phyloP scores from a whole-genome alignment of 108 stramenopile genomes.

The Skeletonema menzelii region DNA sequence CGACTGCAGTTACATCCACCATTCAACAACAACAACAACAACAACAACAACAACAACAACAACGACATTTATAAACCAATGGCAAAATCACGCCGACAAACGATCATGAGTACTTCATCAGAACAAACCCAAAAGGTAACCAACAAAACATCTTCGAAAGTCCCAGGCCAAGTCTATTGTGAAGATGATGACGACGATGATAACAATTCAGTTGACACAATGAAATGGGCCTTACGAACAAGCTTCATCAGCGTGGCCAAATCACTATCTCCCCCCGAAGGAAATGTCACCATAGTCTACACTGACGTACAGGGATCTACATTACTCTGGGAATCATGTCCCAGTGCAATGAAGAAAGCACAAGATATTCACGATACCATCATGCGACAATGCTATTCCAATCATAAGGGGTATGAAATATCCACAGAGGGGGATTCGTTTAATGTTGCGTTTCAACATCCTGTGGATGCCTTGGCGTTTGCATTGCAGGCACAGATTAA shows the following conservation, averaged over 20 bases:
- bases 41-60: no score
- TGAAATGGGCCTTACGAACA: background rate
- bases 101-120: background rate
- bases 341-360: slow-evolving; percentile 23
- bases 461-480: slow-evolving; percentile 43
- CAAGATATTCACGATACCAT: slow-evolving; percentile 26
- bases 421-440: slow-evolving; percentile 39
- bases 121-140: background rate
- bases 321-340: slow-evolving; percentile 24
- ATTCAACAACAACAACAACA: no score
- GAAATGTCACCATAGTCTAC: slow-evolving; percentile 24
- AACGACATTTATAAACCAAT: background rate
- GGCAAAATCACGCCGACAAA: background rate
- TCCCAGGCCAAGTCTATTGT: no score
- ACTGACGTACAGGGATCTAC: slow-evolving; percentile 27
- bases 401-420: slow-evolving; percentile 43
- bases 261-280: background rate
- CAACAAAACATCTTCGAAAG: background rate
- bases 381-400: slow-evolving; percentile 14
- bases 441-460: slow-evolving; percentile 37
- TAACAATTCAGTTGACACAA: background rate
- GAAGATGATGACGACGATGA: background rate
- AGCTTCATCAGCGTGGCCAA: background rate
- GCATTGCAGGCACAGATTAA: slow-evolving; percentile 30
- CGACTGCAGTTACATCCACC: background rate